Evolutionary conservation across 2,329 filamentous ascomycete species (phyloP), one percentile per base, ranked within the genome.

Genomic region (Aspergillus pseudoviridinutans): DNA sequence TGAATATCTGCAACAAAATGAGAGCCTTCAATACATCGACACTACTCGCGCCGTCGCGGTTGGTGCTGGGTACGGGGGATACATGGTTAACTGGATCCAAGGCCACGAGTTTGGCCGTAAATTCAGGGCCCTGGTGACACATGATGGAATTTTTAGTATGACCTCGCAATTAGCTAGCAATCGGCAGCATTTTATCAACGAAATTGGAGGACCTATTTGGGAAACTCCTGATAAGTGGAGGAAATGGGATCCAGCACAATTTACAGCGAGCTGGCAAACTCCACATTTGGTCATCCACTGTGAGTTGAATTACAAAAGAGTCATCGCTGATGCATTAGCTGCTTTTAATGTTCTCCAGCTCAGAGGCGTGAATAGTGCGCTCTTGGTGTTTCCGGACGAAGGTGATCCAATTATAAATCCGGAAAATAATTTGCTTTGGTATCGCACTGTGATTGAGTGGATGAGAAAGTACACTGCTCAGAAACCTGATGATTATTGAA

Each of bases 11-110:
- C 12, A 53, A 10, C 42, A n/a, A 14, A 32, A 32, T 14, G 29
- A 17, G 51, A 53, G 46, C 51, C 51, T 53, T 4, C 28, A 25
- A 27, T 53, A 53, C 22, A 53, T 53, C 14, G 51, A 53, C 14
- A 53, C 22, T 42, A 1, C 51, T 32, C 51, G 51, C 38, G 3
- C 51, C 22, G 17, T 53, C 14, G 51, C 51, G 12, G n/a, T 53
- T 12, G 51, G 51, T 17, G 35, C n/a, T 24, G 51, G 51, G 1
- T 47, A 53, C 20, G 41, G 51, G 17, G 51, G 51, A 44, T 53
- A 44, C 51, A 42, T 53, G 51, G 25, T 53, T 7, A 53, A 53
- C 38, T 53, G 51, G 51, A 53, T 47, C 14, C 51, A 53, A 20
- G 35, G 51, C 24, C 51, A 53, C 17, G 35, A 42, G 10, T n/a